Evolutionary conservation across 2,329 filamentous ascomycete species (phyloP).

Genomic region (Xylariaceae sp.): DNA sequence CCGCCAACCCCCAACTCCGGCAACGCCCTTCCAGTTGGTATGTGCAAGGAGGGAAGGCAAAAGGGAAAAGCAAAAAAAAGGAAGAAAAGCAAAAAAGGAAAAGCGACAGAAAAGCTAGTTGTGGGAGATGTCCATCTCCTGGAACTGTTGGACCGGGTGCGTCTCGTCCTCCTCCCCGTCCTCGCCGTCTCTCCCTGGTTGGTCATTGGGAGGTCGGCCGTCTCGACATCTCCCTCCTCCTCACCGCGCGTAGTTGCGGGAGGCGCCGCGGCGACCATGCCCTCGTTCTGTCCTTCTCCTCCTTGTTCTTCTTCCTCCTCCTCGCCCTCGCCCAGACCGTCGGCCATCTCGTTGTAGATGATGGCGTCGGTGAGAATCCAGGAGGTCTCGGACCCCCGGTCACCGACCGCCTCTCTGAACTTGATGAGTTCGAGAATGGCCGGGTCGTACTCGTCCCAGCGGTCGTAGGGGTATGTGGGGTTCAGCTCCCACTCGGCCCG

Average conservation of each 20-base stretch:
- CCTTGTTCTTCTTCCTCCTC: conserved; percentile 7
- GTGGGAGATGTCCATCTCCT: not conserved
- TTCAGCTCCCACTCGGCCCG: conserved; percentile 3
- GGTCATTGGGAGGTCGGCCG: not conserved
- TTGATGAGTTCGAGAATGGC: conserved; percentile 2
- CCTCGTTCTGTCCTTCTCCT: no score
- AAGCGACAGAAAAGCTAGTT: not conserved
- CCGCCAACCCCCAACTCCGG: no score
- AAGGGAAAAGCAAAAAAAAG: not conserved
- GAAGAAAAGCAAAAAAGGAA: not conserved
- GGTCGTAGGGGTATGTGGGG: not conserved
- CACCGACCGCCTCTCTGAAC: conserved; percentile 2
- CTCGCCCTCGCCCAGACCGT: not conserved
- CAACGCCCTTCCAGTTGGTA: no score
- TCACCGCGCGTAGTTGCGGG: no score
- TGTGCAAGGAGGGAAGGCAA: not conserved
- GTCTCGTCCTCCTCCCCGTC: not conserved
- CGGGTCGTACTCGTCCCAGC: conserved; percentile 1
- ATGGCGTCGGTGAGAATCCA: conserved; percentile 5
- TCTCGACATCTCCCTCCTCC: no score
- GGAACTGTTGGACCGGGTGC: not conserved
- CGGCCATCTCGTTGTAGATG: conserved; percentile 3
- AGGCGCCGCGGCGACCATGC: no score
- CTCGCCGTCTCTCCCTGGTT: not conserved
- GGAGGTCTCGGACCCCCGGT: not conserved